A percentile compares a stretch with the other conserved stretches of the same genome.
These are phyloP conservation scores for Trifolium repens DNA, from an alignment of 306 rosid species.

Conservation along the genomic window DNA sequence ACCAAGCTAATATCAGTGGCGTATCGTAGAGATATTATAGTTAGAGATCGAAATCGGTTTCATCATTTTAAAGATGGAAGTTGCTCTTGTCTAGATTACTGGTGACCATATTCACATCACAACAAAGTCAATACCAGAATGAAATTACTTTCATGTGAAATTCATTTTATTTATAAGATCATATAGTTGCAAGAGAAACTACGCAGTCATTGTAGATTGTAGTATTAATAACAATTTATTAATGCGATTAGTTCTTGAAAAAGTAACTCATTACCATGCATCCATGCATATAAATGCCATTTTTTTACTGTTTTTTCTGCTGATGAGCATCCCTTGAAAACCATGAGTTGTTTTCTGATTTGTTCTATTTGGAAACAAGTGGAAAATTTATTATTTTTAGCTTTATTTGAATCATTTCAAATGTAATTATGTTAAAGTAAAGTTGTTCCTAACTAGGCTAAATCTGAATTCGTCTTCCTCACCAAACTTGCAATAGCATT, in stretches of 20 bases:
- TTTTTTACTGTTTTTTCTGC: background rate
- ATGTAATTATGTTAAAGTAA: too few relatives aligned
- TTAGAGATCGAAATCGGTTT: slow-evolving; percentile 53
- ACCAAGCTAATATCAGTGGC: slow-evolving; percentile 47
- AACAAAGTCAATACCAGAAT: slow-evolving; percentile 17
- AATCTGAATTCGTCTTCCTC: too few relatives aligned
- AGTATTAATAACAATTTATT: background rate
- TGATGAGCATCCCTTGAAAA: background rate
- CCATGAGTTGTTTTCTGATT: background rate
- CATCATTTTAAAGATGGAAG: slow-evolving; percentile 52
- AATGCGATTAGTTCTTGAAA: background rate
- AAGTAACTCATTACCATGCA: background rate
- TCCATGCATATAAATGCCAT: background rate
- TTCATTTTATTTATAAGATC: slow-evolving; percentile 1
- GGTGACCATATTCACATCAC: slow-evolving; percentile 39
- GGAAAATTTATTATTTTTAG: too few relatives aligned
- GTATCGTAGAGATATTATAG: slow-evolving; percentile 47
- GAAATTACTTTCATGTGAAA: background rate
- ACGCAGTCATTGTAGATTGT: background rate
- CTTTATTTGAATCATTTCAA: too few relatives aligned
- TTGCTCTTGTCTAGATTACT: slow-evolving; percentile 53
- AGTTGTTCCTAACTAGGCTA: too few relatives aligned
- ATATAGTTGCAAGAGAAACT: background rate
- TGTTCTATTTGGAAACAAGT: too few relatives aligned
- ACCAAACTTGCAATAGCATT: too few relatives aligned